Conservation (phyloP, 495 filamentous ascomycete genomes). For the Podospora comata region DNA sequence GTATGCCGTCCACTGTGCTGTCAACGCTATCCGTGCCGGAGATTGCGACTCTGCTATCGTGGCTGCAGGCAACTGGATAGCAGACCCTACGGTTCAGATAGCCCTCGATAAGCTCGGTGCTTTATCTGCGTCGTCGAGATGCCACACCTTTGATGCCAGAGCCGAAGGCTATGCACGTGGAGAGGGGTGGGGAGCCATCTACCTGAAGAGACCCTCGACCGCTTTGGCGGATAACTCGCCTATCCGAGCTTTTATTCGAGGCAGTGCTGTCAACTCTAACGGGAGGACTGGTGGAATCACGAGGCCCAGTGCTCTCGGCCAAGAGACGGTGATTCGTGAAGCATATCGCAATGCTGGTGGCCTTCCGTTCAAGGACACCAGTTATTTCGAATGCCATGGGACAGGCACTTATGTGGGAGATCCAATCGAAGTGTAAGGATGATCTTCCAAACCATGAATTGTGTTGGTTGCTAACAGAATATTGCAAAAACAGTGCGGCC, state of each 20-base stretch:
- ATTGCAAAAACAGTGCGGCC: background rate
- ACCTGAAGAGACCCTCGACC: conserved; percentile 51
- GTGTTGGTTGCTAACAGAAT: background rate
- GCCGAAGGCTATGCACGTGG: conserved; percentile 63
- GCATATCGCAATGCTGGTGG: conserved; percentile 46
- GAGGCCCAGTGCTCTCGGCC: conserved; percentile 46
- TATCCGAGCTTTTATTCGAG: conserved; percentile 58
- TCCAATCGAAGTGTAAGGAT: conserved; percentile 27
- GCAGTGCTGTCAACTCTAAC: conserved; percentile 51
- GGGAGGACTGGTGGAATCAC: conserved; percentile 49
- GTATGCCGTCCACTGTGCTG: conserved; percentile 50
- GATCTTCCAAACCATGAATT: background rate
- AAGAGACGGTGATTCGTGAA: conserved; percentile 47
- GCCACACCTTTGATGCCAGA: conserved; percentile 53
- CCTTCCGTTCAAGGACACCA: conserved; percentile 40
- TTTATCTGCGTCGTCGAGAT: conserved; percentile 39
- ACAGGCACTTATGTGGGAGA: conserved; percentile 36
- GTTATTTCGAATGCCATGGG: conserved; percentile 43
- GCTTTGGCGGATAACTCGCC: conserved; percentile 47
- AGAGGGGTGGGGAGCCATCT: conserved; percentile 53
- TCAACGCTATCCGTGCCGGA: conserved; percentile 42
- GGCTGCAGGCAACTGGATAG: conserved; percentile 32
- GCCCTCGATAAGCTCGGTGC: conserved; percentile 12
- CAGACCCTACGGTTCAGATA: conserved; percentile 27
- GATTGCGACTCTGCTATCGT: conserved; percentile 37